Evolutionary conservation across 2,329 filamentous ascomycete genomes (phyloP).

Genomic region (Clarireedia homoeocarpa): DNA sequence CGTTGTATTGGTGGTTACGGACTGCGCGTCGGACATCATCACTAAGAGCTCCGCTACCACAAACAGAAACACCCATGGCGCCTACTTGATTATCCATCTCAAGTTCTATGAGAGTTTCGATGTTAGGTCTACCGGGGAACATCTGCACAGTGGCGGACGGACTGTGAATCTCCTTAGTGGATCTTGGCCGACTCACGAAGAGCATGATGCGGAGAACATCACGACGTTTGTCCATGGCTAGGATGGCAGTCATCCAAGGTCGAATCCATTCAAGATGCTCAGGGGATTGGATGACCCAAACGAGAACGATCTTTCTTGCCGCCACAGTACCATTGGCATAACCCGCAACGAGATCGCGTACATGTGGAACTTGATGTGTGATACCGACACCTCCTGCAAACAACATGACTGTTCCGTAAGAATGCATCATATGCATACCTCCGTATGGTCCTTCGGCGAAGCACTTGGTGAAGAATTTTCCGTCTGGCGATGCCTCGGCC

Average conservation of each 20-base stretch:
- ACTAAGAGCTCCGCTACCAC: constrained; percentile 64
- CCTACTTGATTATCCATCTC: constrained; percentile 70
- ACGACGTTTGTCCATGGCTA: constrained; percentile 65
- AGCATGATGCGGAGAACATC: constrained; percentile 70
- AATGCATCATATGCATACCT: constrained; percentile 60
- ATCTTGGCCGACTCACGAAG: constrained; percentile 67
- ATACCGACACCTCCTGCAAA: constrained; percentile 78
- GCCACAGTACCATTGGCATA: constrained; percentile 62
- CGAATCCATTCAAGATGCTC: constrained; percentile 80
- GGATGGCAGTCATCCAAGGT: constrained; percentile 75
- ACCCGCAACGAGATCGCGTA: constrained; percentile 63
- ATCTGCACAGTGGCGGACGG: constrained; percentile 73
- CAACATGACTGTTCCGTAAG: constrained; percentile 70
- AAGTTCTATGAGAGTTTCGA: constrained; percentile 61
- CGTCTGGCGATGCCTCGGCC: constrained; percentile 52
- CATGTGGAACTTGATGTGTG: constrained; percentile 69
- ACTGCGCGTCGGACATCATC: constrained; percentile 67
- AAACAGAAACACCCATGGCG: constrained; percentile 66
- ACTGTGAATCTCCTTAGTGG: constrained; percentile 73
- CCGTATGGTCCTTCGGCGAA: constrained; percentile 73
- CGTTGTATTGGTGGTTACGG: constrained; percentile 53
- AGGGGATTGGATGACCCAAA: constrained; percentile 73
- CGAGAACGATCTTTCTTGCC: constrained; percentile 62
- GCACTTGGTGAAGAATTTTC: constrained; percentile 55
- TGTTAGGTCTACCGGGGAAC: constrained; percentile 73